Conservation (phyloP, 83 land plant species). For the Picea engelmannii region DNA sequence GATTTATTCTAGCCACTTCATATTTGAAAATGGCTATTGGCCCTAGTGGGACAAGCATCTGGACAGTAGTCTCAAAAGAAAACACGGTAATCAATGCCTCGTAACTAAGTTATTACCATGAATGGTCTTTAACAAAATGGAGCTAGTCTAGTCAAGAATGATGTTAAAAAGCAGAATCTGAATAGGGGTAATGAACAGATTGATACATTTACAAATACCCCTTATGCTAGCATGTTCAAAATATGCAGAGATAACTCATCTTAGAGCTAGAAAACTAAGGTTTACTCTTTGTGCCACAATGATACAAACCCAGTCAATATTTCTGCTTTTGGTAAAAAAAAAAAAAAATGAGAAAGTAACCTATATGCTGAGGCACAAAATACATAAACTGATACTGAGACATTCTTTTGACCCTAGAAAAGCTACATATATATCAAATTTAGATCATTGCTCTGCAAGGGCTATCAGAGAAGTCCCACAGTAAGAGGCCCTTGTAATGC, state of each 20-base stretch:
- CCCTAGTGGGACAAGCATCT: not conserved
- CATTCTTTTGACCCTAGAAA: not conserved
- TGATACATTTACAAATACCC: not conserved
- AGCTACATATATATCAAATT: not conserved
- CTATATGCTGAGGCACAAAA: constrained; percentile 1
- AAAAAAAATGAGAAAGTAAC: not conserved
- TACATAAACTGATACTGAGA: not conserved
- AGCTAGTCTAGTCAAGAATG: not conserved
- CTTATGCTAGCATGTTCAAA: not conserved
- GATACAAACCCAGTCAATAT: constrained; percentile 3
- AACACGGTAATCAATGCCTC: not conserved
- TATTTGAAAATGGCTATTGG: not conserved
- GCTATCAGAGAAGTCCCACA: not conserved
- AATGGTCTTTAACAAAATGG: not conserved
- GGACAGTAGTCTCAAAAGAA: not conserved
- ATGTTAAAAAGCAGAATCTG: not conserved
- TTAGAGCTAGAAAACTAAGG: not conserved
- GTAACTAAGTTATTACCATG: not conserved
- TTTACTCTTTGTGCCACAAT: not conserved
- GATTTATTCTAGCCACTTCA: not conserved
- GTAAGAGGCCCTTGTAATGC: not conserved
- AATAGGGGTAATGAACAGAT: not conserved
- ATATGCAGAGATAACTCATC: not conserved
- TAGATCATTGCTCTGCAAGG: not conserved
- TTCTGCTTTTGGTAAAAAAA: not conserved